Percentiles rank a stretch among this genome's conserved stretches.
These are phyloP conservation scores for Paramecium biaurelia DNA, from an alignment of 73 alveolate genomes.

Conservation along the genomic window DNA sequence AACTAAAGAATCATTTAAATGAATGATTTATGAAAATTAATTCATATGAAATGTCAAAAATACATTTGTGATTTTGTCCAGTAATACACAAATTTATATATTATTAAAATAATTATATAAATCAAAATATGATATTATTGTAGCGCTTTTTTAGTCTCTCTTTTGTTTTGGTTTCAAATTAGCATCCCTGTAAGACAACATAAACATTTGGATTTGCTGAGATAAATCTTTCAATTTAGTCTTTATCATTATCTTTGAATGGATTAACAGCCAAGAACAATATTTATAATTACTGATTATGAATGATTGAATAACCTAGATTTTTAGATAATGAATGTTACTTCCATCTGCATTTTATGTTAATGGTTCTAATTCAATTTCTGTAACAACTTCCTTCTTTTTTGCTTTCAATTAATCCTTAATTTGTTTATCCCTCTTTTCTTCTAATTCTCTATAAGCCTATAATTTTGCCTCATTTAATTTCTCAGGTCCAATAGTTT, in stretches of 20 bases:
- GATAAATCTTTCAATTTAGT: background rate
- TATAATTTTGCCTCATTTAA: constrained; percentile 9
- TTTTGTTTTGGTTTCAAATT: background rate
- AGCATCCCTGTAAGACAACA: background rate
- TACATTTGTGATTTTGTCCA: background rate
- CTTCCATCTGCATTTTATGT: background rate
- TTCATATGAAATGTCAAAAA: background rate
- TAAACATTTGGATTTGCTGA: background rate
- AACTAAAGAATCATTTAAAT: no score
- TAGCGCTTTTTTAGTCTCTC: constrained; percentile 17
- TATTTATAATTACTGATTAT: background rate
- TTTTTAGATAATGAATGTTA: background rate
- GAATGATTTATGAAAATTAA: background rate
- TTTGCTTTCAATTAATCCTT: constrained; percentile 42
- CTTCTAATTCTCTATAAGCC: constrained; percentile 28
- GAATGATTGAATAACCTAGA: background rate
- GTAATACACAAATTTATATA: background rate
- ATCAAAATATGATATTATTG: background rate
- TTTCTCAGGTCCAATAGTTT: constrained; percentile 25
- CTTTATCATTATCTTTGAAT: constrained; percentile 27
- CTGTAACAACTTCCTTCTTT: constrained; percentile 30
- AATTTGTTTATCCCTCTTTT: constrained; percentile 27
- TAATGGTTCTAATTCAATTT: constrained; percentile 27
- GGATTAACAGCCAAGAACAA: constrained; percentile 39
- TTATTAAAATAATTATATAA: background rate